Evolutionary conservation across 2,329 filamentous ascomycete genomes (phyloP).

Genomic region (Epichloe gansuensis): DNA sequence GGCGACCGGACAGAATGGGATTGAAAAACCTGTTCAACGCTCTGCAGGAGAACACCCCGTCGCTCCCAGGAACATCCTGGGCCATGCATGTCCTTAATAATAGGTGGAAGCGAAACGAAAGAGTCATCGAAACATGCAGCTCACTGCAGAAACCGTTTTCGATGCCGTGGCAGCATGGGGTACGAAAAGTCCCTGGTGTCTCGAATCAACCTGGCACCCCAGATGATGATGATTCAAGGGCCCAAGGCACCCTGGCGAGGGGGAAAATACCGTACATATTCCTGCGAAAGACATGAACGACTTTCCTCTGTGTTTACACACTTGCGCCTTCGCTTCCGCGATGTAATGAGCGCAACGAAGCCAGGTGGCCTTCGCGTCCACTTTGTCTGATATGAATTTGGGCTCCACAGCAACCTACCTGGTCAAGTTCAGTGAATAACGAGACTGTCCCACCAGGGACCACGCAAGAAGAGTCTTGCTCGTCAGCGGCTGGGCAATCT

Average conservation of each 20-base stretch:
- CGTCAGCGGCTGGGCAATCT: neutral
- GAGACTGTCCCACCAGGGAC: neutral
- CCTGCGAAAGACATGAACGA: neutral
- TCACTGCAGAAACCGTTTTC: neutral
- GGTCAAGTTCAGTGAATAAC: neutral
- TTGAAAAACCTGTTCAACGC: too few relatives aligned
- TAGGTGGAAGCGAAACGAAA: too few relatives aligned
- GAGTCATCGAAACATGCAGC: neutral
- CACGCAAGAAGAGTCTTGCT: neutral
- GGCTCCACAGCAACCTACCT: neutral
- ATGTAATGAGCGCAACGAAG: neutral
- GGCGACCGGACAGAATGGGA: too few relatives aligned
- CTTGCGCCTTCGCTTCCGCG: neutral
- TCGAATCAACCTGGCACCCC: neutral
- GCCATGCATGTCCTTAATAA: too few relatives aligned
- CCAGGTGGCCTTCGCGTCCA: neutral
- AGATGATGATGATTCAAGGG: neutral
- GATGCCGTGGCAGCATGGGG: neutral
- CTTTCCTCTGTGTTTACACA: too few relatives aligned
- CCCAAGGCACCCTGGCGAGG: neutral
- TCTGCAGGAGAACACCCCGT: too few relatives aligned
- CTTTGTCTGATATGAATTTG: neutral
- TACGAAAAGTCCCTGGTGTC: neutral
- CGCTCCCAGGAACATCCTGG: neutral
- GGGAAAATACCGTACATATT: neutral